Base-by-base conservation (phyloP, 2,329 filamentous ascomycete genomes). In the Cladobotryum mycophilum region DNA sequence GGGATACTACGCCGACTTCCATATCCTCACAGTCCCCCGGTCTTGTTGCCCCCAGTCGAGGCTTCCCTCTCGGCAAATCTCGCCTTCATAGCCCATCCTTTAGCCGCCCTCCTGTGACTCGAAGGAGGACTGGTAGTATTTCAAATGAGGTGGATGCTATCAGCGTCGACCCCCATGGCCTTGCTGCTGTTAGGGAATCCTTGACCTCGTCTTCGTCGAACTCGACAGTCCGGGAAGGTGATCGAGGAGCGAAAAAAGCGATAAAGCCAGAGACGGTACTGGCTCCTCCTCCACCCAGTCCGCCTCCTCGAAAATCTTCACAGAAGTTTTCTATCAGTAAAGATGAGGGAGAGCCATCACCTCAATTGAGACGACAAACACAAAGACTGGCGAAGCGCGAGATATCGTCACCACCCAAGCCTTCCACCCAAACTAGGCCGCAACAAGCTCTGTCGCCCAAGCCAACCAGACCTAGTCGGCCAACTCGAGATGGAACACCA, bases 1-100 rank as follows among this genome's bases (percentile, higher is more conserved):
- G 86, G 55, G 85, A 87, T 53, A 89, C 86, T 1, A 90, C 87
- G 3, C 87, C 87, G 6, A 89, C 86, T 4, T 90, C 87, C 9
- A 83, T 87, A 55, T 86, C 84, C 7, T 90, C 87, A 1, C 84
- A 86, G 59, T 90, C 86, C 14, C 85, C 87, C 3, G 78, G 80
- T 3, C 66, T 85, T 4, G 67, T 81, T 64, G 76, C 61, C 54
- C 79, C 68, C 48, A 72, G 64, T 54, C 74, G 68, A 54, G 73
- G 63, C 57, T 75, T 66, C 22, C 68, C 71, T 45, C 65, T 72
- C 8, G 40, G 22, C n/a, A 75, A 76, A 58, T 61, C 66, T 52
- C 75, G 75, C 58, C 79, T 82, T 64, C 69, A 68, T 49, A 85
- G 80, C 60, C 81, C 77, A 43, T 70, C 74, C 44, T 67, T 76